Evolutionary conservation across 1,139 yeast genomes (phyloP), one percentile per base, ranked within the genome.

Genomic region (Magnusiomyces suaveolens): DNA sequence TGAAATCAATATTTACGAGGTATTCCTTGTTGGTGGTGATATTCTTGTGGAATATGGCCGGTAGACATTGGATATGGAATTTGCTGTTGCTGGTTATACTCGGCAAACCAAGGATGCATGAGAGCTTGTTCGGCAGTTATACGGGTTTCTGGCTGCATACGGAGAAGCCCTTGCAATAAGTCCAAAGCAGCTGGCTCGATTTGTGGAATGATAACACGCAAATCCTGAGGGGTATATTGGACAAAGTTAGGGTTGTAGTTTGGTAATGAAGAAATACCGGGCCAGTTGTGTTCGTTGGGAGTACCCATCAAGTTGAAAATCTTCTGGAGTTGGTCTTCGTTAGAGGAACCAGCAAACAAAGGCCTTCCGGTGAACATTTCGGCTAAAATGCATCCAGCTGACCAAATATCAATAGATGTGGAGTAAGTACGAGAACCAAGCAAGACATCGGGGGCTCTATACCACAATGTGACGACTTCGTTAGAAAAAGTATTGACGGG

Each of bases 321-420:
- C 66, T 87, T 82, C 64, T 82, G 80, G 64, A 92, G 75, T 69
- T 92, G 97, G 71, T 92, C 98, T 56, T 92, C 97, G 68, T 92
- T 94, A 48, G 95, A 88, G 8, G 94, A 82, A 2, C 99, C 99
- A 1, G 98, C 96, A 69, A 92, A 92, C 55, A 92, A 73, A 0
- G 99, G 97, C 63, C 92, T 84, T n/a, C 98, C 98, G 10, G 96
- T 87, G 63, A 92, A 84, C 98, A 92, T 92, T 69, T 92, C 99
- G 1, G 97, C 97, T 67, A 92, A 77, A 54, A 92, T 92, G 71
- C 98, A 92, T 14, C 99, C 99, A 24, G 96, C 95, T 32, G 97
- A 88, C 99, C 99, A 92, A 72, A 92, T 89, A 70, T 92, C 99
- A 60, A 92, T 92, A 0, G 96, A 87, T 0, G 98, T 92, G 36